Conservation (phyloP, 768 basidiomycete species). For the Mycena maculata region DNA sequence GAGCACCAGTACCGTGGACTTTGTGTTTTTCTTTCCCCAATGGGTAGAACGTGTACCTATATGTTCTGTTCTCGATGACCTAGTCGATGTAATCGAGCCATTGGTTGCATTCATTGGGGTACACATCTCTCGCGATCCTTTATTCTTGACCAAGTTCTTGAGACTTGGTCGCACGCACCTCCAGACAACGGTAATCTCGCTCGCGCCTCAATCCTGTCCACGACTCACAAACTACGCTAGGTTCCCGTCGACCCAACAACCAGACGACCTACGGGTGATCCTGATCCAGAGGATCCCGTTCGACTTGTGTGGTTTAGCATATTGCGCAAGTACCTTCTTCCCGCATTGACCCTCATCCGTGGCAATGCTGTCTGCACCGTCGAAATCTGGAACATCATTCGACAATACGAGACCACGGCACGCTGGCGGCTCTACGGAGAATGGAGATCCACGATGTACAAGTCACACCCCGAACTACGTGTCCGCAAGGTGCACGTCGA, state of each 20-base stretch:
- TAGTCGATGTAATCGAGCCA: conserved; percentile 81
- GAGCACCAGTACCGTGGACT: conserved; percentile 76
- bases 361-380: conserved; percentile 90
- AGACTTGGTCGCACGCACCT: conserved; percentile 80
- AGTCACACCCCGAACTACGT: conserved; percentile 80
- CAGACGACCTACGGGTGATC: conserved; percentile 66
- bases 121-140: conserved; percentile 82
- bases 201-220: neutral
- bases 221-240: conserved; percentile 40
- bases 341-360: conserved; percentile 85
- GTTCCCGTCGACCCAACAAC: conserved; percentile 67
- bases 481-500: conserved; percentile 87
- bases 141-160: conserved; percentile 83
- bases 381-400: conserved; percentile 92
- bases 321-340: conserved; percentile 83
- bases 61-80: conserved; percentile 72
- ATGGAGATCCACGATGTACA: conserved; percentile 84
- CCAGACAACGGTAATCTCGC: conserved; percentile 58
- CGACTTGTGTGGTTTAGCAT: conserved; percentile 89
- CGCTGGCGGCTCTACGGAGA: conserved; percentile 97
- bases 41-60: conserved; percentile 81
- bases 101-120: conserved; percentile 84
- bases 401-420: conserved; percentile 77
- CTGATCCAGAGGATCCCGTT: conserved; percentile 68
- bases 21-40: conserved; percentile 91